Conservation (phyloP, 1,284 basidiomycete species). For the Moesziomyces antarcticus region DNA sequence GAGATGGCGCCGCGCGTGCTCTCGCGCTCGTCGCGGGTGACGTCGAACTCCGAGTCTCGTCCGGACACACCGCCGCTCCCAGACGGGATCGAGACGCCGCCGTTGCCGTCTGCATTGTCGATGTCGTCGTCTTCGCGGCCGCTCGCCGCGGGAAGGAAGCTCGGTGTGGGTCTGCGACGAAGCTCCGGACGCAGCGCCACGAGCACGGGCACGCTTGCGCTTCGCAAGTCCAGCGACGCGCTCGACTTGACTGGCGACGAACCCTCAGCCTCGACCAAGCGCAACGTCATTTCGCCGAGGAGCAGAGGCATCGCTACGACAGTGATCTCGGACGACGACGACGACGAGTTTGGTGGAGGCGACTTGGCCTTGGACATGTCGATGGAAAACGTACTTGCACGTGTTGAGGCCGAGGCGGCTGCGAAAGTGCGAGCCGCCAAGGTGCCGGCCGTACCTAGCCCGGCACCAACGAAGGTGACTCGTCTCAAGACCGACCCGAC, state of each 20-base stretch:
- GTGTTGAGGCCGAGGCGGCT: slow-evolving; percentile 23
- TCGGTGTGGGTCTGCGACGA: slow-evolving; percentile 16
- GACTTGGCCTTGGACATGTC: slow-evolving; percentile 27
- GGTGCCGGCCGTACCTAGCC: background rate
- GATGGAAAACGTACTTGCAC: slow-evolving; percentile 20
- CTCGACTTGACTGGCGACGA: background rate
- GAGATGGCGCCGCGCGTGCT: slow-evolving; percentile 8
- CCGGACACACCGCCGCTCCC: slow-evolving; percentile 1
- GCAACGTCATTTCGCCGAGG: slow-evolving; percentile 10
- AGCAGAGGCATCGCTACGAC: slow-evolving; percentile 24
- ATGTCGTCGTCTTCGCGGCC: slow-evolving; percentile 21
- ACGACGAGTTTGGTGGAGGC: slow-evolving; percentile 20
- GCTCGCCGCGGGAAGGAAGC: slow-evolving; percentile 21
- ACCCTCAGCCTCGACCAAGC: background rate
- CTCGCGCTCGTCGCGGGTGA: background rate
- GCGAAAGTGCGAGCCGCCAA: slow-evolving; percentile 1
- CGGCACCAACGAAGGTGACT: background rate
- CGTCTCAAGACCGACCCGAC: slow-evolving; percentile 10
- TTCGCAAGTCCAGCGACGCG: slow-evolving; percentile 24
- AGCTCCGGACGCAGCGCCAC: slow-evolving; percentile 20
- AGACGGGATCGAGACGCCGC: slow-evolving; percentile 11
- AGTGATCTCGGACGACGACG: slow-evolving; percentile 10
- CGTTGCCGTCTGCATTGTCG: slow-evolving; percentile 8
- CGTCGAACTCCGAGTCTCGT: slow-evolving; percentile 5
- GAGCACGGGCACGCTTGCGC: slow-evolving; percentile 13